These are phyloP conservation scores for Phytophthora pini DNA, from an alignment of 352 stramenopile species.

Conservation along the genomic window DNA sequence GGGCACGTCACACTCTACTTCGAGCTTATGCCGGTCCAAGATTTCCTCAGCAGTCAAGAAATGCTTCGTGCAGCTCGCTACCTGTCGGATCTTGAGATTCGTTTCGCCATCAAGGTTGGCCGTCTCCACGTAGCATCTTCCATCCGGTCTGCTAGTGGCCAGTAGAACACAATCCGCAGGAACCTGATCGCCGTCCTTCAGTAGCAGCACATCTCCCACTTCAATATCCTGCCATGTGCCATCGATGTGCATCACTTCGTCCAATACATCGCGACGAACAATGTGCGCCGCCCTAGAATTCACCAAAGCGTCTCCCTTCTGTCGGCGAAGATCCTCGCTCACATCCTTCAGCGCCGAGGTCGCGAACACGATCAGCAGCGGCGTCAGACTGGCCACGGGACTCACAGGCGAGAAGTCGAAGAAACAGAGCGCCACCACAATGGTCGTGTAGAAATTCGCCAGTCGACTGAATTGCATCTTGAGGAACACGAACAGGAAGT, in stretches of 20 bases:
- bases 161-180: constrained; percentile 85
- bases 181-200: constrained; percentile 86
- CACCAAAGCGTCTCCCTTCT: constrained; percentile 80
- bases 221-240: constrained; percentile 85
- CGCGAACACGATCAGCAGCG: constrained; percentile 88
- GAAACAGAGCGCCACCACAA: constrained; percentile 90
- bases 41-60: constrained; percentile 80
- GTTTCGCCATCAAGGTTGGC: constrained; percentile 90
- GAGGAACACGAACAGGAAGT: constrained; percentile 90
- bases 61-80: constrained; percentile 79
- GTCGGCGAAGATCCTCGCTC: constrained; percentile 78
- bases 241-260: constrained; percentile 73
- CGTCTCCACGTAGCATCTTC: constrained; percentile 87
- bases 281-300: constrained; percentile 85
- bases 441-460: constrained; percentile 90
- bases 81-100: constrained; percentile 88
- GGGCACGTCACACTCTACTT: constrained; percentile 79
- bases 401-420: constrained; percentile 89
- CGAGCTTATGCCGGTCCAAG: constrained; percentile 66
- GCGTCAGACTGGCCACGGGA: constrained; percentile 83
- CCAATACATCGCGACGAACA: constrained; percentile 60
- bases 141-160: constrained; percentile 75
- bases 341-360: constrained; percentile 90
- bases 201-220: constrained; percentile 82
- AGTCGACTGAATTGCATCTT: constrained; percentile 92